Conservation (phyloP, 1,139 yeast genomes). For the Pneumocystis wakefieldiae region DNA sequence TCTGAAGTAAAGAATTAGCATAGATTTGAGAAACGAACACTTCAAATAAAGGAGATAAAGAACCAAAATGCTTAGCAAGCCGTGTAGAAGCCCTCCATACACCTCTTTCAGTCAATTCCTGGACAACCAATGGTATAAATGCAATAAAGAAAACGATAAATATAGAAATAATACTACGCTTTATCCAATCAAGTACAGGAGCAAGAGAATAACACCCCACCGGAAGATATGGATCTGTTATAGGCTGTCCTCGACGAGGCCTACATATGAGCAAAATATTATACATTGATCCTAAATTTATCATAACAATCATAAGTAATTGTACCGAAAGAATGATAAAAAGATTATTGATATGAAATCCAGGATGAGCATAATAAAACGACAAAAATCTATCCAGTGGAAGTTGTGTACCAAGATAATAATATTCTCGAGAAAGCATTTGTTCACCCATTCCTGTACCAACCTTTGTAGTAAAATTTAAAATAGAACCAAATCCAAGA, state of each 20-base stretch:
- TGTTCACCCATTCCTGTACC: slow-evolving; percentile 99
- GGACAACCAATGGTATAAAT: slow-evolving; percentile 88
- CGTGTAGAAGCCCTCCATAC: slow-evolving; percentile 89
- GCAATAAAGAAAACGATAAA: slow-evolving; percentile 98
- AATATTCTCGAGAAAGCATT: slow-evolving; percentile 95
- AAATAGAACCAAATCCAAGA: slow-evolving; percentile 96
- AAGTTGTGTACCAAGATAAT: slow-evolving; percentile 90
- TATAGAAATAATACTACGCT: slow-evolving; percentile 93
- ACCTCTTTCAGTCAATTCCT: slow-evolving; percentile 95
- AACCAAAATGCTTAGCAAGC: slow-evolving; percentile 73
- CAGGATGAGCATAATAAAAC: slow-evolving; percentile 96
- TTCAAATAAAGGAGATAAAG: slow-evolving; percentile 92
- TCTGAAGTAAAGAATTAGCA: slow-evolving; percentile 78
- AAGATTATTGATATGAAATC: slow-evolving; percentile 95
- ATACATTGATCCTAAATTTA: slow-evolving; percentile 80
- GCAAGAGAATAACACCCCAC: slow-evolving; percentile 83
- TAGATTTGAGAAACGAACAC: slow-evolving; percentile 97
- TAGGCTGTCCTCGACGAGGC: slow-evolving; percentile 70
- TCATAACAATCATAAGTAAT: slow-evolving; percentile 77
- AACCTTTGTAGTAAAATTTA: slow-evolving; percentile 96
- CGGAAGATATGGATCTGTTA: slow-evolving; percentile 74
- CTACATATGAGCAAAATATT: slow-evolving; percentile 78
- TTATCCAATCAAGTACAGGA: slow-evolving; percentile 91
- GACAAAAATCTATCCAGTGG: slow-evolving; percentile 95
- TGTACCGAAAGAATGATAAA: slow-evolving; percentile 91